These are phyloP conservation scores for Sugiyamaella novakii DNA, from an alignment of 1,139 yeast species.

Conservation along the genomic window DNA sequence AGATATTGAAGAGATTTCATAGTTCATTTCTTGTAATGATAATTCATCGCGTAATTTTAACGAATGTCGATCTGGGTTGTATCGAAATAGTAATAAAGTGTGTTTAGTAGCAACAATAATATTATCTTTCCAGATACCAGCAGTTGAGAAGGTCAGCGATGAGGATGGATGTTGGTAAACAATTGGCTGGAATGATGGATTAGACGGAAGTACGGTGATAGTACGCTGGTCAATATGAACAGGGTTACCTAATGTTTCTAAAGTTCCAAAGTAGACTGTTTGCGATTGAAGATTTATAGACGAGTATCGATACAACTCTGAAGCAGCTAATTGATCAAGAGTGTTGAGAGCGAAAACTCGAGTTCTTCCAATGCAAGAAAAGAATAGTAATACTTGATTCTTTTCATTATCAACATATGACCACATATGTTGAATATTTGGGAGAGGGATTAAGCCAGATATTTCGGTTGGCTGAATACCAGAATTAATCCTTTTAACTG, in stretches of 20 bases:
- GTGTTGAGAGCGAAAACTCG: not conserved
- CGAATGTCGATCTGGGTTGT: not conserved
- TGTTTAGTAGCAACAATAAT: slow-evolving; percentile 4
- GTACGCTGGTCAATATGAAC: not conserved
- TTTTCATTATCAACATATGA: not conserved
- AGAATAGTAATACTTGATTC: not conserved
- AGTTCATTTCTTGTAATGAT: not conserved
- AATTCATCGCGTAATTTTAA: not conserved
- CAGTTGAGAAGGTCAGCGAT: not conserved
- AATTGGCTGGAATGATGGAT: not conserved
- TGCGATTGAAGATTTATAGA: not conserved
- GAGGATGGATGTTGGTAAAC: not conserved
- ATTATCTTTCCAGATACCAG: slow-evolving; percentile 7
- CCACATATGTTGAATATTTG: slow-evolving; percentile 14
- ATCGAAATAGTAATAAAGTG: slow-evolving; percentile 5
- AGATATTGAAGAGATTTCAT: slow-evolving; percentile 11
- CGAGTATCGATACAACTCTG: not conserved
- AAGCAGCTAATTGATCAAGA: not conserved
- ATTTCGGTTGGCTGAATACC: slow-evolving; percentile 15
- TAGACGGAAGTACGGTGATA: not conserved
- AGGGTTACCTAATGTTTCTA: not conserved
- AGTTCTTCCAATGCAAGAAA: slow-evolving; percentile 15
- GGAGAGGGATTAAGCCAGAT: not conserved
- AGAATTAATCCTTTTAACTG: slow-evolving; percentile 10
- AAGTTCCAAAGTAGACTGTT: slow-evolving; percentile 4